Evolutionary conservation across 1,139 yeast genomes (phyloP), one percentile per base, ranked within the genome.

Genomic region (Geotrichum reessii): DNA sequence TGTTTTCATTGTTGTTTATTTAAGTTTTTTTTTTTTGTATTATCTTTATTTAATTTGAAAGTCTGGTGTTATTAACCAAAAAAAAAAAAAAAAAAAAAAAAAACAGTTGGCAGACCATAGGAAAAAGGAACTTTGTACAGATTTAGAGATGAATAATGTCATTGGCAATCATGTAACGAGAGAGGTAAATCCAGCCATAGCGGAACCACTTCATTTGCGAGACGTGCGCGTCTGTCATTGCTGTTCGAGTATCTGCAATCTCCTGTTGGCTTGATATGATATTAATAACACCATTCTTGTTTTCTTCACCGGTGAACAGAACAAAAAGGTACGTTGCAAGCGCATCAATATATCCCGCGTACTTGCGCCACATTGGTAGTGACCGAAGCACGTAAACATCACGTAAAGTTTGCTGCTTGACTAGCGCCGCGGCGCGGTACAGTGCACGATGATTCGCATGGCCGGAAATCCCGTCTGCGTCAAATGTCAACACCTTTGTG

Each of bases 181-280:
- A 87, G 49, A 85, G 74, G 7, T 81, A 62, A 67, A 93, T 77
- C 97, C 98, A 93, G 1, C 91, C 86, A 76, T 87, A 89, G 64
- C 99, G 79, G 72, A 87, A 93, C 98, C 98, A 93, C 14, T 86
- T 92, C 90, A 93, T 87, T 71, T 93, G 99, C 2, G 96, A 85
- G 63, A 78, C 78, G 73, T 93, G 98, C 3, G 89, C 96, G 65
- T 79, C 79, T 3, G 85, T 76, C 97, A 93, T 91, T 4, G 97
- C 88, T 0, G 86, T 81, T 59, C 84, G 77, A 44, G 85, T 78
- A 8, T 81, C 76, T 55, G 86, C 76, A 66, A 85, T 79, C 73
- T 83, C 81, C 60, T 83, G 79, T 64, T 84, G 77, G 4, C 31
- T 52, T 28, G 59, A 53, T 42, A 57, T 52, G 47, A 58, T 53